These are phyloP conservation scores for Eremochloa ophiuroides DNA, from an alignment of 176 grass and related monocot species.

Conservation along the genomic window DNA sequence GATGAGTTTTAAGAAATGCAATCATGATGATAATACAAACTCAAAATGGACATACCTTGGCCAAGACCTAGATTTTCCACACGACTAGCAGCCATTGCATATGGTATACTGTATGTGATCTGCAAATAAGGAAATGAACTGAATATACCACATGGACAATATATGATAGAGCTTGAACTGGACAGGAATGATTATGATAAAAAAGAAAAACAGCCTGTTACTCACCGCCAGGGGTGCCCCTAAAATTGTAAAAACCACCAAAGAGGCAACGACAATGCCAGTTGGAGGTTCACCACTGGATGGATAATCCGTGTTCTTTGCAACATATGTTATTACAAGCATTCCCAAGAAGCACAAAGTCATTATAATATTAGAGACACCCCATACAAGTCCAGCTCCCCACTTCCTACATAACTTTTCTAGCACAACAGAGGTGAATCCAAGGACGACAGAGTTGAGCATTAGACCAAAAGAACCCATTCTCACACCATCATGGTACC, in stretches of 20 bases:
- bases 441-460: slow-evolving; percentile 88
- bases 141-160: neutral
- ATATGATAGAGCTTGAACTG: neutral
- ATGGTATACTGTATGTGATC: slow-evolving; percentile 99
- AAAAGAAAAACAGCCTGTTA: neutral
- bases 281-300: slow-evolving; percentile 48
- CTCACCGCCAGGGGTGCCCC: slow-evolving; percentile 74
- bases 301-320: slow-evolving; percentile 62
- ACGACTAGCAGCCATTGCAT: slow-evolving; percentile 80
- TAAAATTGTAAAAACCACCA: slow-evolving; percentile 79
- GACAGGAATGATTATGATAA: neutral
- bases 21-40: slow-evolving; percentile 6
- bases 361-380: slow-evolving; percentile 91
- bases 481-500: slow-evolving; percentile 77
- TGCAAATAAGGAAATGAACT: slow-evolving; percentile 38
- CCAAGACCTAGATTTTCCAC: slow-evolving; percentile 88
- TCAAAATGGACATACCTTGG: slow-evolving; percentile 53
- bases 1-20: neutral
- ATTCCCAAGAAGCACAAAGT: slow-evolving; percentile 84
- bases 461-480: slow-evolving; percentile 86
- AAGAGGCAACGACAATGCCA: slow-evolving; percentile 66
- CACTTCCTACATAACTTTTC: slow-evolving; percentile 87
- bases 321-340: slow-evolving; percentile 82
- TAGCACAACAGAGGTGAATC: slow-evolving; percentile 69
- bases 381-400: slow-evolving; percentile 91